Evolutionary conservation across 192 early-diverging fungal species (phyloP).

Genomic region (Haplosporangium gracile): DNA sequence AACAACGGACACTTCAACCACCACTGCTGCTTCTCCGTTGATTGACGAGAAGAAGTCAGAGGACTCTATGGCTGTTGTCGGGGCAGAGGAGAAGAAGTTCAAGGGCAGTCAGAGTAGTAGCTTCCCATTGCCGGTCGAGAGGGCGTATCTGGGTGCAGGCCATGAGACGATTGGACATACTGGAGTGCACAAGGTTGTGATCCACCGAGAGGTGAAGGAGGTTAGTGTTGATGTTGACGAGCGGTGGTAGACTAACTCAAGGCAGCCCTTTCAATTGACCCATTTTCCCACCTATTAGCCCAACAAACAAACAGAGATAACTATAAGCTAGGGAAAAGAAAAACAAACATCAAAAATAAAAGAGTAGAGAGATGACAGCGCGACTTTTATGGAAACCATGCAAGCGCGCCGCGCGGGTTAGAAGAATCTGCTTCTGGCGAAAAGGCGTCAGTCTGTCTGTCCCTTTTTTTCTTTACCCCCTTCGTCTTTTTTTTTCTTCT

Average conservation of each 20-base stretch:
- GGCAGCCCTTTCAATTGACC: not conserved
- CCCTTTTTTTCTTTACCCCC: not conserved
- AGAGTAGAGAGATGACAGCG: not conserved
- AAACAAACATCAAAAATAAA: not conserved
- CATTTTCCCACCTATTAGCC: not conserved
- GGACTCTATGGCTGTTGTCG: not conserved
- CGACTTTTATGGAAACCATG: not conserved
- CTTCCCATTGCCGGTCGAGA: conserved; percentile 6
- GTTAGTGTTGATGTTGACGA: conserved; percentile 43
- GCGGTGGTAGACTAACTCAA: not conserved
- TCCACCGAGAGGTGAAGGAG: conserved; percentile 40
- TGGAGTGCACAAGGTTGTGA: conserved; percentile 43
- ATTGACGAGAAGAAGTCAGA: not conserved
- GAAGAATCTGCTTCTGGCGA: not conserved
- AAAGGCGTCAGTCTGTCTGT: not conserved
- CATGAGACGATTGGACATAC: conserved; percentile 54
- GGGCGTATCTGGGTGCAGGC: not conserved
- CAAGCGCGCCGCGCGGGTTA: not conserved
- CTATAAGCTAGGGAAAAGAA: not conserved
- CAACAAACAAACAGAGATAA: not conserved
- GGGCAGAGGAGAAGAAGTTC: not conserved
- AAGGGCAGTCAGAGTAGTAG: not conserved
- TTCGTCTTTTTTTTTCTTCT: not conserved
- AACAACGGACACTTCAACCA: not conserved
- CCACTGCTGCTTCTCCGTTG: not conserved